Evolutionary conservation across 208 protist genomes (phyloP).

Genomic region (Leishmania gerbilli): DNA sequence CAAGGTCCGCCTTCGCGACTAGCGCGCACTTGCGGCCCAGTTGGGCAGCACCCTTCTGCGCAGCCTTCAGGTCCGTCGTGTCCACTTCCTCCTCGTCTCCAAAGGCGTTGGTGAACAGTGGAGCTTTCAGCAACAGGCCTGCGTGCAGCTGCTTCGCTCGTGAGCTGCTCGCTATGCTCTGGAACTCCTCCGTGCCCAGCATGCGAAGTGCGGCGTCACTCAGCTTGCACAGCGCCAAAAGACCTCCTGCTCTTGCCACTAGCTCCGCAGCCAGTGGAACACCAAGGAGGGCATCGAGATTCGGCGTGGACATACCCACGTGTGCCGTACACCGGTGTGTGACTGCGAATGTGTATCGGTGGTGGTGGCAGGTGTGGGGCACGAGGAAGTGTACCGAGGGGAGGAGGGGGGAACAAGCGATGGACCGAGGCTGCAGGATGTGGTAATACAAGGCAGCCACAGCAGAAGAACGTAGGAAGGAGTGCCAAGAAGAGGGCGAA

Average conservation of each 20-base stretch:
- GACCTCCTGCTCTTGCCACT: conserved; percentile 50
- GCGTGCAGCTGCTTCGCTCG: conserved; percentile 53
- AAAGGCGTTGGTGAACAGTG: conserved; percentile 70
- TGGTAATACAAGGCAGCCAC: background rate
- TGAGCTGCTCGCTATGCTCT: conserved; percentile 17
- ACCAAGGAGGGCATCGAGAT: conserved; percentile 66
- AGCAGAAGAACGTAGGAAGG: background rate
- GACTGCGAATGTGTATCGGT: background rate
- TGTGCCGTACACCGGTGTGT: background rate
- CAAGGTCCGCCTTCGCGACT: conserved; percentile 60
- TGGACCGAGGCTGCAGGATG: background rate
- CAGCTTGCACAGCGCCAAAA: conserved; percentile 54
- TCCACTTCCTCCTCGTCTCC: conserved; percentile 42
- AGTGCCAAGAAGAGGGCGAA: background rate
- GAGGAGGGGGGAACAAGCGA: background rate
- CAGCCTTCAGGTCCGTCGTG: conserved; percentile 50
- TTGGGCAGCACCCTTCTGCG: conserved; percentile 62
- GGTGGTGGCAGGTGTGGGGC: background rate
- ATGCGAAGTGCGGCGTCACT: conserved; percentile 68
- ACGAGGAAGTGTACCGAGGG: background rate
- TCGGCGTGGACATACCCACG: conserved; percentile 38
- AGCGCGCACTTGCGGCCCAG: conserved; percentile 70
- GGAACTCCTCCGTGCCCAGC: conserved; percentile 59
- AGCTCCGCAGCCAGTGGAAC: conserved; percentile 46
- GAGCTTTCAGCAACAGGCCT: conserved; percentile 57